Conservation (phyloP, 179 eudicot species). For the Drosera spatulata region DNA sequence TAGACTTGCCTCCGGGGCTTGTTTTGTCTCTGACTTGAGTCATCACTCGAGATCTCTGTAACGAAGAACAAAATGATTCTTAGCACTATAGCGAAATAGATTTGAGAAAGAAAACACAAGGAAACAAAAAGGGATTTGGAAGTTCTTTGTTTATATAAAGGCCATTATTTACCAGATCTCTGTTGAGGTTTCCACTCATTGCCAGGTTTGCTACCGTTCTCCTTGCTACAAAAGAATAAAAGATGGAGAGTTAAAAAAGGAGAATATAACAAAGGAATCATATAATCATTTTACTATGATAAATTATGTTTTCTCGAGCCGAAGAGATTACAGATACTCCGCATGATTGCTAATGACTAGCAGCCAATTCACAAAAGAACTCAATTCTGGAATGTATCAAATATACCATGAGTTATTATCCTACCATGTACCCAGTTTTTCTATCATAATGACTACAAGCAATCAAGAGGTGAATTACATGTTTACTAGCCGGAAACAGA, state of each 20-base stretch:
- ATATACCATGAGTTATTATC: too few relatives aligned
- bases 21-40: slow-evolving; percentile 72
- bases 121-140: neutral
- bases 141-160: neutral
- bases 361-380: too few relatives aligned
- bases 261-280: too few relatives aligned
- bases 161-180: slow-evolving; percentile 48
- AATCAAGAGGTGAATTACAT: too few relatives aligned
- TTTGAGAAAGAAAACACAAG: neutral
- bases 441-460: too few relatives aligned
- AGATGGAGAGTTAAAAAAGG: neutral
- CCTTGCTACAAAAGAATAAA: slow-evolving; percentile 55
- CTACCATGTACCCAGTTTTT: too few relatives aligned
- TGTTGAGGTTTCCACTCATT: slow-evolving; percentile 50
- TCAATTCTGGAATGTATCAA: too few relatives aligned
- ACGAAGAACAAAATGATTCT: neutral
- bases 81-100: neutral
- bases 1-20: slow-evolving; percentile 80
- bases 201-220: slow-evolving; percentile 33
- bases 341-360: too few relatives aligned
- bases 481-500: too few relatives aligned
- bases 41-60: slow-evolving; percentile 56
- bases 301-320: too few relatives aligned
- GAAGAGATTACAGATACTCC: too few relatives aligned
- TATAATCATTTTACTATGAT: too few relatives aligned